Percentiles rank a stretch among this genome's conserved stretches.
Evolutionary conservation across 805 yeast genomes (phyloP).

Genomic region (Ogataea philodendri): DNA sequence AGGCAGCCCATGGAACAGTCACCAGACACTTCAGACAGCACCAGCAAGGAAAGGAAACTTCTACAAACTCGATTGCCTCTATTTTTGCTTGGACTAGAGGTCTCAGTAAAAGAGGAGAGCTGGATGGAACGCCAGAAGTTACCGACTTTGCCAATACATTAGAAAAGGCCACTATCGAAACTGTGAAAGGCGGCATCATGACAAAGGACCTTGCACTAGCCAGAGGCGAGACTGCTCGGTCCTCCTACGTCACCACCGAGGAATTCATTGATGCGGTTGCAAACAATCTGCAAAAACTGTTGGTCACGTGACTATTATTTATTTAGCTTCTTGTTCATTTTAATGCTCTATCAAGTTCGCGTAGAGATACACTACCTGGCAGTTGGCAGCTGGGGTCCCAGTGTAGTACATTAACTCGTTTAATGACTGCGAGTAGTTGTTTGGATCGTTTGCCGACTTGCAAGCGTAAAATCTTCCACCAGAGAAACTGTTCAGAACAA

Average conservation of each 20-base stretch:
- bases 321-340: slow-evolving; percentile 2
- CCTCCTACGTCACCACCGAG: slow-evolving; percentile 83
- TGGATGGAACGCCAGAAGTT: slow-evolving; percentile 85
- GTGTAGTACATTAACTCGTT: slow-evolving; percentile 29
- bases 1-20: slow-evolving; percentile 99
- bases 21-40: slow-evolving; percentile 95
- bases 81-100: slow-evolving; percentile 98
- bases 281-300: slow-evolving; percentile 45
- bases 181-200: slow-evolving; percentile 89
- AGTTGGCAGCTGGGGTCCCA: slow-evolving; percentile 8
- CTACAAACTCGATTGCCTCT: slow-evolving; percentile 96
- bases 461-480: slow-evolving; percentile 36
- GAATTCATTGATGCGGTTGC: slow-evolving; percentile 87
- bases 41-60: slow-evolving; percentile 95
- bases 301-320: slow-evolving; percentile 15
- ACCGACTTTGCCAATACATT: slow-evolving; percentile 71
- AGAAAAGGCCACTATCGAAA: slow-evolving; percentile 82
- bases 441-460: slow-evolving; percentile 41
- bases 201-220: slow-evolving; percentile 95
- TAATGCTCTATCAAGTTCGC: slow-evolving; percentile 11
- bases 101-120: slow-evolving; percentile 83
- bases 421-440: slow-evolving; percentile 31
- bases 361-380: slow-evolving; percentile 10
- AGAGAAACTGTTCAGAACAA: slow-evolving; percentile 10
- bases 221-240: slow-evolving; percentile 80